These are phyloP conservation scores for Cryomyces minteri DNA, from an alignment of 495 filamentous ascomycete genomes.

Conservation along the genomic window DNA sequence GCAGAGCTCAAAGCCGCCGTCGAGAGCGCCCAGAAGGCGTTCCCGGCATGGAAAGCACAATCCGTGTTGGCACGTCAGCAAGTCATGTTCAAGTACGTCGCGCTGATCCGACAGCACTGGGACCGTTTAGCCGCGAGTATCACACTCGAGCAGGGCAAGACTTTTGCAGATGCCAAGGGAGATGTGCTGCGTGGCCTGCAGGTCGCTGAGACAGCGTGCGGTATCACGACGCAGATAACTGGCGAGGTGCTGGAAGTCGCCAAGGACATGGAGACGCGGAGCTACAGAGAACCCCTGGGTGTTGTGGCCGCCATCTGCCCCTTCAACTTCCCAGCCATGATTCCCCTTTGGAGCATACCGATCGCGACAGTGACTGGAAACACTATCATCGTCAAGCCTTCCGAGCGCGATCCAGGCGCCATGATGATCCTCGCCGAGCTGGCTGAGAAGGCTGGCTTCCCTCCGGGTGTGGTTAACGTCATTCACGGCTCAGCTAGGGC, in stretches of 20 bases:
- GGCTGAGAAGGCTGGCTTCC: constrained; percentile 80
- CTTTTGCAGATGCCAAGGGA: constrained; percentile 84
- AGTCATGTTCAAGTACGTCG: constrained; percentile 94
- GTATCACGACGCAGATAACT: constrained; percentile 81
- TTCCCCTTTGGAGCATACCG: constrained; percentile 92
- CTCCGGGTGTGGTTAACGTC: constrained; percentile 84
- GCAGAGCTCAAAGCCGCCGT: constrained; percentile 80
- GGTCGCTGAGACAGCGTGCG: constrained; percentile 91
- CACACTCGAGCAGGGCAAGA: constrained; percentile 97
- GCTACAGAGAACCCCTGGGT: constrained; percentile 81
- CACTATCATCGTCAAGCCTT: constrained; percentile 88
- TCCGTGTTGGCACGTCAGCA: constrained; percentile 76
- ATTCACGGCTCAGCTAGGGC: constrained; percentile 81
- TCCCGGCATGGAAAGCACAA: constrained; percentile 69
- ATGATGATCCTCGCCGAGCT: constrained; percentile 96
- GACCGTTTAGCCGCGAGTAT: constrained; percentile 89
- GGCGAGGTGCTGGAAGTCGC: constrained; percentile 93
- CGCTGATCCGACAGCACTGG: constrained; percentile 84
- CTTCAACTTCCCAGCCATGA: constrained; percentile 99
- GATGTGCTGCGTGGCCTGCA: constrained; percentile 92
- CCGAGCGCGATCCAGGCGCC: constrained; percentile 93
- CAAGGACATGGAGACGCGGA: constrained; percentile 97
- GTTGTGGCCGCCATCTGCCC: constrained; percentile 96
- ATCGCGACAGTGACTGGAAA: constrained; percentile 91
- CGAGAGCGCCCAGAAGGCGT: constrained; percentile 73